These are phyloP conservation scores for Lactifluus rugatus DNA, from an alignment of 768 basidiomycete species.

Conservation along the genomic window DNA sequence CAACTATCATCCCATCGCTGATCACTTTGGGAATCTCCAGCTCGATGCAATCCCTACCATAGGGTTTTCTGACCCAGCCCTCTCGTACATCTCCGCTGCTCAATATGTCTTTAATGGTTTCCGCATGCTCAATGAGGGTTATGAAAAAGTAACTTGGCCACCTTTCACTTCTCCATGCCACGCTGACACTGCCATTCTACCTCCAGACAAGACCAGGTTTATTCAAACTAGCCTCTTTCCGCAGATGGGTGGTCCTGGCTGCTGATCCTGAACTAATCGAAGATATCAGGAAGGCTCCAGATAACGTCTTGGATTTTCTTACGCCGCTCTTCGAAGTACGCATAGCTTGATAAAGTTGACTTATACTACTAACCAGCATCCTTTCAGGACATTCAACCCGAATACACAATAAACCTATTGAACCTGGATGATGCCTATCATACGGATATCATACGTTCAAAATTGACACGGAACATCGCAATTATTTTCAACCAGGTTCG, in stretches of 20 bases:
- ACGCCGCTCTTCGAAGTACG: neutral
- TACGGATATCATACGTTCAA: neutral
- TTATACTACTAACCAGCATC: too few relatives aligned
- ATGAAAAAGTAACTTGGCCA: conserved; percentile 23
- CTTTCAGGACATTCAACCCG: neutral
- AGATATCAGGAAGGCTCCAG: neutral
- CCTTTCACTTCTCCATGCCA: too few relatives aligned
- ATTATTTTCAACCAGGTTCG: neutral
- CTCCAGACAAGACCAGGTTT: conserved; percentile 13
- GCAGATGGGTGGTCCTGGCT: neutral
- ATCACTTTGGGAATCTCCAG: neutral
- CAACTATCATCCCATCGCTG: neutral
- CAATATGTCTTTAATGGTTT: conserved; percentile 22
- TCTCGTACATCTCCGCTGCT: conserved; percentile 19
- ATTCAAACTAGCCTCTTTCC: neutral
- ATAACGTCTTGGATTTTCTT: neutral
- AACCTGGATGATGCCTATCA: neutral
- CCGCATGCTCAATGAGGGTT: conserved; percentile 28
- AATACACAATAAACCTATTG: neutral
- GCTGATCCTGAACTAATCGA: neutral
- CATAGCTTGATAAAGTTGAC: too few relatives aligned
- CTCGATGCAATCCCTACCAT: conserved; percentile 11
- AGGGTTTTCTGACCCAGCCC: conserved; percentile 11
- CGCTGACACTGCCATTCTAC: neutral
- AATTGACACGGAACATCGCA: neutral